Percentiles rank a stretch among this genome's conserved stretches.
phyloP scores from a whole-genome alignment of 2,329 filamentous ascomycete genomes.

The Rutstroemia sp. region DNA sequence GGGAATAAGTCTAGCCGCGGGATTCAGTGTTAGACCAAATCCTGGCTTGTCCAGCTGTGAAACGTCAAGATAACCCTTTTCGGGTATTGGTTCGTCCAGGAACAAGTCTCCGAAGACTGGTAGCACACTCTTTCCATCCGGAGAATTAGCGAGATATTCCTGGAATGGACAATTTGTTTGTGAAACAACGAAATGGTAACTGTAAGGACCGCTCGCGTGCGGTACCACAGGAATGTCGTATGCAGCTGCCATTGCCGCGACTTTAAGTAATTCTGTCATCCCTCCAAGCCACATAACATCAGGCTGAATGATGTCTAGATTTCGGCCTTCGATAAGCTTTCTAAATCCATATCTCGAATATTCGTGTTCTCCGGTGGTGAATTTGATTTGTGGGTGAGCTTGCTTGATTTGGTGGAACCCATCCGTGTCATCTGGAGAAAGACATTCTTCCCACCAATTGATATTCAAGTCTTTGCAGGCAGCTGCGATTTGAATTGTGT shows the following conservation, averaged over 20 bases:
- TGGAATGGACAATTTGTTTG: slow-evolving; percentile 93
- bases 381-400: slow-evolving; percentile 83
- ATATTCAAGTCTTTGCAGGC: slow-evolving; percentile 77
- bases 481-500: slow-evolving; percentile 86
- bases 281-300: slow-evolving; percentile 98
- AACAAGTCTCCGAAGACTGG: slow-evolving; percentile 92
- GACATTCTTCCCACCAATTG: slow-evolving; percentile 96
- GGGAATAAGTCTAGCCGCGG: slow-evolving; percentile 66
- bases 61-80: slow-evolving; percentile 72
- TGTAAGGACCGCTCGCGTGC: slow-evolving; percentile 91
- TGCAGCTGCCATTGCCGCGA: slow-evolving; percentile 80
- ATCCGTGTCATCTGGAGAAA: slow-evolving; percentile 86
- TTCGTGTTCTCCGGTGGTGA: slow-evolving; percentile 94
- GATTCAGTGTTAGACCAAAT: slow-evolving; percentile 83
- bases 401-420: slow-evolving; percentile 86
- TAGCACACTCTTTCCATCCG: slow-evolving; percentile 81
- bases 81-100: slow-evolving; percentile 81
- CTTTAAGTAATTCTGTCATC: slow-evolving; percentile 83
- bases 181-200: slow-evolving; percentile 92
- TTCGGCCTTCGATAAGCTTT: slow-evolving; percentile 84
- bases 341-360: slow-evolving; percentile 93
- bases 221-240: slow-evolving; percentile 94
- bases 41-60: slow-evolving; percentile 80
- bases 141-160: slow-evolving; percentile 89
- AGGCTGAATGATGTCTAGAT: slow-evolving; percentile 89